Percentiles rank a stretch among this genome's conserved stretches.
phyloP scores from a whole-genome alignment of 306 rosid genomes.

The Nissolia schottii region DNA sequence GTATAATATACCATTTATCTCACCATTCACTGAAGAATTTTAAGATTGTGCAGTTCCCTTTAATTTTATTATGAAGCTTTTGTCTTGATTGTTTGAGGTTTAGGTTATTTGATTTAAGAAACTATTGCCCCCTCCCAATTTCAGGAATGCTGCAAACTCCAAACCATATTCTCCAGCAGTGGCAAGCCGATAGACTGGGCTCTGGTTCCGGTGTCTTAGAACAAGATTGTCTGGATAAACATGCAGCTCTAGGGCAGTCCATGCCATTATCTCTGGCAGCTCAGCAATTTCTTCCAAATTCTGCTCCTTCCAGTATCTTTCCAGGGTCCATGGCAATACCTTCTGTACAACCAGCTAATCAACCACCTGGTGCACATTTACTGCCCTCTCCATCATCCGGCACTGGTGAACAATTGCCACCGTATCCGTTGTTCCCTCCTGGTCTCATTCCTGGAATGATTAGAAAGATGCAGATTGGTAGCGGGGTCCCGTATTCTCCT shows the following conservation, averaged over 20 bases:
- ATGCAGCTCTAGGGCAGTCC: conserved; percentile 45
- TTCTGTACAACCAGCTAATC: conserved; percentile 62
- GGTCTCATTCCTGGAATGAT: conserved; percentile 99
- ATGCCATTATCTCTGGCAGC: conserved; percentile 47
- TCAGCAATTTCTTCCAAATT: conserved; percentile 65
- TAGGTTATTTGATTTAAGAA: conserved; percentile 9
- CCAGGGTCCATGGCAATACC: conserved; percentile 61
- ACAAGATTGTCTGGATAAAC: conserved; percentile 73
- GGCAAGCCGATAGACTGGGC: conserved; percentile 74
- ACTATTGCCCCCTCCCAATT: conserved; percentile 11
- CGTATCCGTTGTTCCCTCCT: conserved; percentile 93
- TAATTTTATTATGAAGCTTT: not conserved
- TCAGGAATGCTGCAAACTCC: conserved; percentile 61
- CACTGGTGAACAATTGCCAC: conserved; percentile 66
- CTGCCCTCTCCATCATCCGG: conserved; percentile 51
- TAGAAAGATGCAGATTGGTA: conserved; percentile 96
- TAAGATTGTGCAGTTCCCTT: not conserved
- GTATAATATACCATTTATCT: not conserved
- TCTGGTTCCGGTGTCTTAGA: conserved; percentile 47
- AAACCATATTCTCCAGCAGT: conserved; percentile 44
- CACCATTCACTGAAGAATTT: not conserved
- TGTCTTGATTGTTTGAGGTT: not conserved
- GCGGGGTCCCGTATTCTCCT: conserved; percentile 95
- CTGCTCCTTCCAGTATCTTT: conserved; percentile 55
- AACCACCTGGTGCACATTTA: conserved; percentile 50